Conservation (phyloP, 371 early-diverging fungal genomes). For the Dinochytrium kinnereticum region DNA sequence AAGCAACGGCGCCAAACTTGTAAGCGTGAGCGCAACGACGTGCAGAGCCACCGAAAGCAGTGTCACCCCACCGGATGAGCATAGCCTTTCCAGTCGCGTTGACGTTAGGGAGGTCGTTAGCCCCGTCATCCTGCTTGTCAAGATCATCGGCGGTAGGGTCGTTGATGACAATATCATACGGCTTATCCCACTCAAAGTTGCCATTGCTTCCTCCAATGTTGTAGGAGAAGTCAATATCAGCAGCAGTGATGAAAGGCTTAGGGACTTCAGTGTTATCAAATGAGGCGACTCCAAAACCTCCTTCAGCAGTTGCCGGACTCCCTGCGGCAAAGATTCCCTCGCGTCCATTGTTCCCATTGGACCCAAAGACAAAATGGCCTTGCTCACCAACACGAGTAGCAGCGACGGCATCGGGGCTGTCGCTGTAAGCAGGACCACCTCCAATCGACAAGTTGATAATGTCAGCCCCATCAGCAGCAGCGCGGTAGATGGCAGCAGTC, state of each 20-base stretch:
- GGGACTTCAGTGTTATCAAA: conserved; percentile 58
- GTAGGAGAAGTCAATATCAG: background rate
- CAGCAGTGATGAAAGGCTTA: conserved; percentile 1
- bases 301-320: conserved; percentile 66
- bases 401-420: conserved; percentile 4
- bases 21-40: background rate
- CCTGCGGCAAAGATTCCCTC: conserved; percentile 67
- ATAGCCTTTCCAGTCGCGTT: conserved; percentile 7
- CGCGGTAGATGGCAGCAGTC: conserved; percentile 10
- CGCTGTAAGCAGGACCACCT: conserved; percentile 55
- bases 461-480: conserved; percentile 62
- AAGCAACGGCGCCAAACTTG: background rate
- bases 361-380: conserved; percentile 16
- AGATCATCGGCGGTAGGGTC: background rate
- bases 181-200: background rate
- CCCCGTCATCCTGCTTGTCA: conserved; percentile 3
- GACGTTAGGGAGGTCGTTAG: background rate
- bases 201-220: background rate
- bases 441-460: conserved; percentile 73
- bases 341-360: conserved; percentile 51
- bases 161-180: conserved; percentile 8
- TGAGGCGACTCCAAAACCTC: conserved; percentile 72
- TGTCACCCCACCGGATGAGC: conserved; percentile 15
- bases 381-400: conserved; percentile 31
- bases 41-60: conserved; percentile 10